Conservation (phyloP, 176 grass and related monocot genomes). For the Aegilops speltoides region DNA sequence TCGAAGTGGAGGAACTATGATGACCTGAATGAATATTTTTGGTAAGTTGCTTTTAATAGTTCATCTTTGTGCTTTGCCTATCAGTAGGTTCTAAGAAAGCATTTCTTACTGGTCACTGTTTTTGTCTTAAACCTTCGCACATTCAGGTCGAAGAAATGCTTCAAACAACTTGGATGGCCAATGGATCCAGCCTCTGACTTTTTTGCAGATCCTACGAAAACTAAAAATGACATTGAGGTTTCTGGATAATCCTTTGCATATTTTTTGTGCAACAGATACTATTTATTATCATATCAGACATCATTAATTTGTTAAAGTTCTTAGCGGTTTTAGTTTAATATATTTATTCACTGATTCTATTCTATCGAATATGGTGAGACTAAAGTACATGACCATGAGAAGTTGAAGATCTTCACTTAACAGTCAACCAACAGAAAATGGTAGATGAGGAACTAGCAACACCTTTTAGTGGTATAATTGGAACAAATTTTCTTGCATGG, state of each 20-base stretch:
- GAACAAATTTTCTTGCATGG: no score
- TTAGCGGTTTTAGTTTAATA: no score
- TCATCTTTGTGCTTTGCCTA: neutral
- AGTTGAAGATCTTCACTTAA: no score
- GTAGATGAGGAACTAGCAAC: no score
- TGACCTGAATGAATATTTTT: slow-evolving; percentile 97
- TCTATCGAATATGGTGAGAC: no score
- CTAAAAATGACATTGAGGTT: slow-evolving; percentile 41
- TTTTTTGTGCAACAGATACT: slow-evolving; percentile 8
- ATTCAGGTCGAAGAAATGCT: slow-evolving; percentile 80
- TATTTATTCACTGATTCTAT: no score
- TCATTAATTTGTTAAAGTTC: neutral
- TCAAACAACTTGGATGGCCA: slow-evolving; percentile 75
- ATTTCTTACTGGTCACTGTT: slow-evolving; percentile 24
- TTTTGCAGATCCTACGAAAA: slow-evolving; percentile 29
- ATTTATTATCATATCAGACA: neutral
- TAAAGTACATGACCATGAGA: no score
- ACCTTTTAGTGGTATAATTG: no score
- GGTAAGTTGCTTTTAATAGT: slow-evolving; percentile 50
- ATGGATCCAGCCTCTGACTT: slow-evolving; percentile 50
- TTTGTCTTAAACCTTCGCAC: slow-evolving; percentile 10
- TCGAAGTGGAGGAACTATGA: slow-evolving; percentile 99
- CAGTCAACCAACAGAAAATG: no score
- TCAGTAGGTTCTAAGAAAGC: neutral
- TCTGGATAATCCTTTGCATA: neutral